Conservation (phyloP, 495 filamentous ascomycete genomes). For the Penicillium ochrochloron region DNA sequence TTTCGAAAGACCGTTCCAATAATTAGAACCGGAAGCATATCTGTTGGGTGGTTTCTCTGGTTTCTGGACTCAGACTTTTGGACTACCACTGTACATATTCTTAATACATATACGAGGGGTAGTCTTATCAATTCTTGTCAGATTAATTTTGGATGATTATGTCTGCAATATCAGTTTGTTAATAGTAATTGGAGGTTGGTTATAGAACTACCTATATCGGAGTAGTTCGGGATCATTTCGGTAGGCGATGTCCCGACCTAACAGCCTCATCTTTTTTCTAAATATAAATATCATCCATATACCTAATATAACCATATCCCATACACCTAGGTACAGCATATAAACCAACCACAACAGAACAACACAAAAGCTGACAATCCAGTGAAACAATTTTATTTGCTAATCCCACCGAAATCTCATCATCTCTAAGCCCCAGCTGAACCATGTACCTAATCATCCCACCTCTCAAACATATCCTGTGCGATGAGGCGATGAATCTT, state of each 20-base stretch:
- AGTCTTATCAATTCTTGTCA: too few species aligned
- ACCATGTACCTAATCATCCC: background rate
- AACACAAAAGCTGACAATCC: background rate
- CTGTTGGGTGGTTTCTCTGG: too few species aligned
- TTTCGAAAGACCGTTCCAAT: too few species aligned
- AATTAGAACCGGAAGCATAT: too few species aligned
- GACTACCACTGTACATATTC: too few species aligned
- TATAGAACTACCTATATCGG: background rate
- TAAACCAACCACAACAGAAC: background rate
- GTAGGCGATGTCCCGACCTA: constrained; percentile 2
- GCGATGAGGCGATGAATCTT: background rate
- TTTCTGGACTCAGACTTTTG: too few species aligned
- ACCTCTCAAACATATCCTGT: background rate
- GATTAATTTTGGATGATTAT: background rate
- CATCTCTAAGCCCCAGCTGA: background rate
- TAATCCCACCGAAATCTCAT: background rate
- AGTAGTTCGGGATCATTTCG: background rate
- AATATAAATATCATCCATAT: background rate
- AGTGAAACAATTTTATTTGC: background rate
- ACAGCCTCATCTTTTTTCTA: background rate
- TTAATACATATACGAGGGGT: too few species aligned
- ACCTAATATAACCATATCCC: background rate
- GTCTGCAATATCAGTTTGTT: background rate
- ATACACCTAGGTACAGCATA: background rate
- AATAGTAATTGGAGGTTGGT: background rate